A percentile compares a stretch with the other conserved stretches of the same genome.
phyloP scores from a whole-genome alignment of 352 stramenopile species.

The Phytophthora sojae region DNA sequence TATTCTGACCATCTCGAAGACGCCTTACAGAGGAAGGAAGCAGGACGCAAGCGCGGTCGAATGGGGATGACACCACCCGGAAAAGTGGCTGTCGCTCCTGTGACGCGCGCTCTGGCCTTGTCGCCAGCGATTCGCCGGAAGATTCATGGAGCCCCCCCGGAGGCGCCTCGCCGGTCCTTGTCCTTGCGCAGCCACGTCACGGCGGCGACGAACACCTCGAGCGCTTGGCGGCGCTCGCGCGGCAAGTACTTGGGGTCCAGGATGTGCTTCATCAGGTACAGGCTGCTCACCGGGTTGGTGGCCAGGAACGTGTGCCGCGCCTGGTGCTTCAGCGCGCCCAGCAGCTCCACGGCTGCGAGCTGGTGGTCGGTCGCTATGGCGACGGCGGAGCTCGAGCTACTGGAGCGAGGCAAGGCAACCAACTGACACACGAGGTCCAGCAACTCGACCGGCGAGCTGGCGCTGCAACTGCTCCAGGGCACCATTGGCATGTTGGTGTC shows the following conservation, averaged over 20 bases:
- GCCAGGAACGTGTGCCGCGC: conserved; percentile 28
- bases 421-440: conserved; percentile 39
- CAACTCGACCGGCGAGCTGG: conserved; percentile 41
- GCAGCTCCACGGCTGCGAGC: conserved; percentile 29
- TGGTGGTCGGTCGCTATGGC: conserved; percentile 32
- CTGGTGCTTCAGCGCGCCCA: conserved; percentile 32
- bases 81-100: conserved; percentile 1
- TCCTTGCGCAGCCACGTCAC: conserved; percentile 40
- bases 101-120: conserved; percentile 25
- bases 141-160: not conserved
- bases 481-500: conserved; percentile 24
- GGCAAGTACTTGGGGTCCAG: conserved; percentile 40
- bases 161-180: not conserved
- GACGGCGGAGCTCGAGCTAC: conserved; percentile 10
- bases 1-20: conserved; percentile 20
- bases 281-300: conserved; percentile 40
- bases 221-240: conserved; percentile 16
- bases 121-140: conserved; percentile 18
- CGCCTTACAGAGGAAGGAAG: conserved; percentile 17
- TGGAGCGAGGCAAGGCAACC: conserved; percentile 21
- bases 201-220: conserved; percentile 33
- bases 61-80: not conserved
- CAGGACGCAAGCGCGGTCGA: not conserved
- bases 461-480: conserved; percentile 37
- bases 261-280: conserved; percentile 46